A percentile compares a stretch with the other conserved stretches of the same genome.
Evolutionary conservation across 2,329 filamentous ascomycete genomes (phyloP).

Genomic region (Ascocoryne sarcoides): DNA sequence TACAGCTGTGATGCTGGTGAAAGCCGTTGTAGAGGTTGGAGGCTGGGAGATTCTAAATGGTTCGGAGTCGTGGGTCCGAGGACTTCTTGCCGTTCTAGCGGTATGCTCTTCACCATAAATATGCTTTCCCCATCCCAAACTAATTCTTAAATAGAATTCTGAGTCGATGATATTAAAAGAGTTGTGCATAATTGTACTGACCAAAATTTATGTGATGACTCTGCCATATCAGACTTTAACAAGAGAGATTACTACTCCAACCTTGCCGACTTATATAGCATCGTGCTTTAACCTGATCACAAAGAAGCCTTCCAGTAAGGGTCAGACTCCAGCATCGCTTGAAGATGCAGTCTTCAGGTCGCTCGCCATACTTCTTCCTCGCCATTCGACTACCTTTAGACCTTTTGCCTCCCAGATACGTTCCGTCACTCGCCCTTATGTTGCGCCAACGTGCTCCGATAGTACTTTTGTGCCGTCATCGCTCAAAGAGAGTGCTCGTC

Average conservation of each 20-base stretch:
- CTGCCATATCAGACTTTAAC: conserved; percentile 76
- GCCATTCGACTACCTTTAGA: conserved; percentile 76
- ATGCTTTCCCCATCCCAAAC: background rate
- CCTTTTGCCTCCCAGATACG: conserved; percentile 64
- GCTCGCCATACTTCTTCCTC: conserved; percentile 63
- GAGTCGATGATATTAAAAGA: conserved; percentile 69
- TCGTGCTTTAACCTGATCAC: conserved; percentile 61
- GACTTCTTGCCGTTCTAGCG: conserved; percentile 65
- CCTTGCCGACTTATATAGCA: conserved; percentile 63
- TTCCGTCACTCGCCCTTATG: conserved; percentile 46
- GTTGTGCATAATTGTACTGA: conserved; percentile 66
- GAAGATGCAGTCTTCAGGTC: conserved; percentile 63
- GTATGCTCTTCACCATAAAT: conserved; percentile 39
- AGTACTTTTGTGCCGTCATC: conserved; percentile 39
- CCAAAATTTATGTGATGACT: conserved; percentile 75
- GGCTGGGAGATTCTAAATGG: conserved; percentile 74
- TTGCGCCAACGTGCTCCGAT: conserved; percentile 56
- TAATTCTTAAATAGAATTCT: conserved; percentile 49
- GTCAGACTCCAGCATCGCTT: conserved; percentile 39
- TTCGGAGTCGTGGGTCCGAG: conserved; percentile 66
- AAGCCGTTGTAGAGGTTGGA: conserved; percentile 72
- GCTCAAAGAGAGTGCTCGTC: conserved; percentile 50
- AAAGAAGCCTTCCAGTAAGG: conserved; percentile 30
- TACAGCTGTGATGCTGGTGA: conserved; percentile 68
- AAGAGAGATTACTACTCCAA: conserved; percentile 81